Conservation (phyloP, 371 early-diverging fungal genomes). For the Mortierella sp. region DNA sequence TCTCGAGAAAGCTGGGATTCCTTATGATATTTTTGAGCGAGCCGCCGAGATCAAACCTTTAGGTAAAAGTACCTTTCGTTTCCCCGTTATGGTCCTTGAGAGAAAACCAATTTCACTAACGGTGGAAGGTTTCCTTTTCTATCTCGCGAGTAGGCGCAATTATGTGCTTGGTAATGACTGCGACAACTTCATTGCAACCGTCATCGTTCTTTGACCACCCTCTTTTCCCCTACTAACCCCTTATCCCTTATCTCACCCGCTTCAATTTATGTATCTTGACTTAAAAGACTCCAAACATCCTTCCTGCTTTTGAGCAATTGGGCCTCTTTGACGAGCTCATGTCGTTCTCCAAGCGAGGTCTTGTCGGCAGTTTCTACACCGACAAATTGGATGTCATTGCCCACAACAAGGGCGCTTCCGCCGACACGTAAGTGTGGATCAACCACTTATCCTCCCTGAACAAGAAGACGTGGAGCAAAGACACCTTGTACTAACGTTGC, state of each 20-base stretch:
- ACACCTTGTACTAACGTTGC: too few relatives aligned
- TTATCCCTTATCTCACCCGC: neutral
- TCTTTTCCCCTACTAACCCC: neutral
- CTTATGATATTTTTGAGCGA: slow-evolving; percentile 13
- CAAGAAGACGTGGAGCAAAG: too few relatives aligned
- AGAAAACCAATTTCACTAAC: too few relatives aligned
- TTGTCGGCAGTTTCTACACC: neutral
- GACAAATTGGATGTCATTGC: neutral
- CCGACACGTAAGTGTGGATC: neutral
- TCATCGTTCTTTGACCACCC: too few relatives aligned
- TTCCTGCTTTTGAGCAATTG: slow-evolving; percentile 26
- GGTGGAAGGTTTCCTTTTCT: too few relatives aligned
- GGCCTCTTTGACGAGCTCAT: slow-evolving; percentile 21
- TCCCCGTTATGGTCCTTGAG: neutral
- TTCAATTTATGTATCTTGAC: too few relatives aligned
- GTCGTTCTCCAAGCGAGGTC: neutral
- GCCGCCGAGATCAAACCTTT: neutral
- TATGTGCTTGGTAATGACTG: neutral
- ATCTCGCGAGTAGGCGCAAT: neutral
- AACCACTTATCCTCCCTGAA: neutral
- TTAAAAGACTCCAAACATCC: slow-evolving; percentile 16
- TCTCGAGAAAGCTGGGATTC: slow-evolving; percentile 9
- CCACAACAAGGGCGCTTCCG: neutral
- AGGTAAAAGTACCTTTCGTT: neutral
- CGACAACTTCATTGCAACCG: too few relatives aligned